phyloP scores from a whole-genome alignment of 1,139 yeast species.

The Pneumocystis jirovecii region DNA sequence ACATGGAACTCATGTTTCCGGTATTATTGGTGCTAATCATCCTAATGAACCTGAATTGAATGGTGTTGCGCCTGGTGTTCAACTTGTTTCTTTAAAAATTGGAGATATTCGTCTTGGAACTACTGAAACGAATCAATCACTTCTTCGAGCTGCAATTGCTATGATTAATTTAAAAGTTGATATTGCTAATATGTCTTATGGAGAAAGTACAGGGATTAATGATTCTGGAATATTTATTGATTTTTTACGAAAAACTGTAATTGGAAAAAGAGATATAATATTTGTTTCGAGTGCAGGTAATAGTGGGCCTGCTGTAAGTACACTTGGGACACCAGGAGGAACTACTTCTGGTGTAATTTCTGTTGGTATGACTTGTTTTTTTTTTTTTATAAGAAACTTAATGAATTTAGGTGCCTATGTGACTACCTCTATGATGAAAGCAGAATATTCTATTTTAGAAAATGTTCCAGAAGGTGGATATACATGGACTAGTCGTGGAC shows the following conservation, averaged over 20 bases:
- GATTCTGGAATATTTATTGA: slow-evolving; percentile 10
- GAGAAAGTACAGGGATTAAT: slow-evolving; percentile 11
- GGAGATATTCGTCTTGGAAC: slow-evolving; percentile 13
- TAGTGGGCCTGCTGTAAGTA: slow-evolving; percentile 11
- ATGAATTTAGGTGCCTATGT: slow-evolving; percentile 9
- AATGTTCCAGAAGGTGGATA: slow-evolving; percentile 9
- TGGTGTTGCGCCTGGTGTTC: slow-evolving; percentile 13
- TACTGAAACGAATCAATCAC: slow-evolving; percentile 12
- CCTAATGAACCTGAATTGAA: slow-evolving; percentile 8
- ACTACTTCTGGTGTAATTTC: slow-evolving; percentile 11
- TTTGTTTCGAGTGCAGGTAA: slow-evolving; percentile 13
- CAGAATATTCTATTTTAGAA: slow-evolving; percentile 11
- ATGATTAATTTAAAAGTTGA: slow-evolving; percentile 10
- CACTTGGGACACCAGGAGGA: slow-evolving; percentile 14
- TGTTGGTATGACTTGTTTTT: slow-evolving; percentile 4
- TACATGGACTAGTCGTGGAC: slow-evolving; percentile 13
- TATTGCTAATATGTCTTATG: slow-evolving; percentile 12
- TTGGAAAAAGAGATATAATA: slow-evolving; percentile 8
- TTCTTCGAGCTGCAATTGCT: slow-evolving; percentile 12
- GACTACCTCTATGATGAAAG: slow-evolving; percentile 11
- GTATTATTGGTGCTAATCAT: slow-evolving; percentile 12
- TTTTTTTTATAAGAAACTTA: background rate
- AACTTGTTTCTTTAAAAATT: slow-evolving; percentile 13
- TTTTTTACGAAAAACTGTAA: slow-evolving; percentile 9
- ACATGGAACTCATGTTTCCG: slow-evolving; percentile 14